Base-by-base conservation (phyloP, 805 yeast species). In the Starmerella bacillaris region DNA sequence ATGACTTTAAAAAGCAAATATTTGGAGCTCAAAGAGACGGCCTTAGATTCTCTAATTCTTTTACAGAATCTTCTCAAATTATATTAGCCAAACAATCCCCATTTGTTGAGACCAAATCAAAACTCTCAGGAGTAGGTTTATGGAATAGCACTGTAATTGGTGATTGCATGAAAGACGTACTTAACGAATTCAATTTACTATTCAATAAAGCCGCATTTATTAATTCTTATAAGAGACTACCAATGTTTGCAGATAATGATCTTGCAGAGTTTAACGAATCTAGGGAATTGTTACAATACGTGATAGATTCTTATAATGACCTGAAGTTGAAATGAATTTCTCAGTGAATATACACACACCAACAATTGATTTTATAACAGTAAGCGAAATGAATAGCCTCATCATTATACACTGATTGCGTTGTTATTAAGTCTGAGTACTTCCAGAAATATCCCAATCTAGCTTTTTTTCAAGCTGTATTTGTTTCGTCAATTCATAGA, bases 31-130 rank as follows among this genome's bases (percentile, higher is more conserved):
- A 64, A 18, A 55, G 63, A 18, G 51, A 54, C n/a, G 47, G 52
- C 36, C 63, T 82, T 1, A 63, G 68, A 19, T 89, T 82, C 58
- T 80, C 80, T 3, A 89, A 93, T 0, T 78, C 93, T 83, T 69
- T 82, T 0, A 72, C 89, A 0, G 68, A 83, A 0, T 67, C 83
- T 5, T 66, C 83, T 4, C 89, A 82, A 49, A 61, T 83, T 1
- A 83, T 86, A 5, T 61, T 73, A 32, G 83, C 93, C 0, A 65
- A 68, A 38, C 72, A 71, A 43, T 77, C 93, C 7, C 75, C 83
- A 4, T 77, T 62, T 44, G 45, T 59, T 12, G 43, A 59, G 38
- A 56, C 57, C 27, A 59, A 65, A 5, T 55, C 64, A 22, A 61
- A 64, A 35, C 70, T 79, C 3, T 74, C 74, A 45, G 96, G 96